Evolutionary conservation across 352 stramenopile species (phyloP).

Genomic region (Globisporangium mamillatum): DNA sequence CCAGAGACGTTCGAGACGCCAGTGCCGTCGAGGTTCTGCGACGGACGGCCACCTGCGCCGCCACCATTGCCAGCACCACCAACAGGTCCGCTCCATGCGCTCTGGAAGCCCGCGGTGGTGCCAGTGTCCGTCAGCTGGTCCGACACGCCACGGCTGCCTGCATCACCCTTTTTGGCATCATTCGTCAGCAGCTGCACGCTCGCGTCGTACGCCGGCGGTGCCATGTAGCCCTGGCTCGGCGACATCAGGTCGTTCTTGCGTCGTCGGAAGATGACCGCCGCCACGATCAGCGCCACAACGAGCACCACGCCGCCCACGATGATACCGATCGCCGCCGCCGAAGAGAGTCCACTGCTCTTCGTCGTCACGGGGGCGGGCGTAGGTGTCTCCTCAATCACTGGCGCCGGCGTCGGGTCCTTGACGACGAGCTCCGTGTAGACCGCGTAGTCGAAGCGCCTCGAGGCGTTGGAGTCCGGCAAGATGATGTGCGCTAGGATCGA

Average conservation of each 20-base stretch:
- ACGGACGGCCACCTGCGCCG: conserved; percentile 5
- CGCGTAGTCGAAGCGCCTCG: conserved; percentile 44
- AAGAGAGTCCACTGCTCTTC: conserved; percentile 30
- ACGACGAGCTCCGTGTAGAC: conserved; percentile 47
- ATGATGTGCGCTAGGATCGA: conserved; percentile 64
- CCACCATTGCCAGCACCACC: not conserved
- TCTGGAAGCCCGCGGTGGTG: conserved; percentile 26
- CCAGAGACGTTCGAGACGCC: conserved; percentile 20
- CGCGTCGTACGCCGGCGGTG: conserved; percentile 48
- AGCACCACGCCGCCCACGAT: conserved; percentile 54
- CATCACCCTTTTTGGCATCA: conserved; percentile 18
- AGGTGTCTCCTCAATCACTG: conserved; percentile 2
- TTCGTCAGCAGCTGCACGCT: conserved; percentile 30
- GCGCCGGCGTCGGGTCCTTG: conserved; percentile 18
- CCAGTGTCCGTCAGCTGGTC: conserved; percentile 14
- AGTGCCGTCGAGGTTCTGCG: conserved; percentile 17
- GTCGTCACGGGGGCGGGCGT: not conserved
- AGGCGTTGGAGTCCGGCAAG: conserved; percentile 45
- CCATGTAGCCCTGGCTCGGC: conserved; percentile 29
- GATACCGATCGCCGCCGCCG: conserved; percentile 50
- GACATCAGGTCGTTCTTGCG: conserved; percentile 19
- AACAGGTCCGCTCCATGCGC: conserved; percentile 16
- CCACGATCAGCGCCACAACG: conserved; percentile 40
- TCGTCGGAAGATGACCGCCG: conserved; percentile 37
- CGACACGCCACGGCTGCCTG: conserved; percentile 21